A percentile compares a stretch with the other conserved stretches of the same genome.
phyloP scores from a whole-genome alignment of 148 eudicot genomes.

The Vaccinium darrowii region DNA sequence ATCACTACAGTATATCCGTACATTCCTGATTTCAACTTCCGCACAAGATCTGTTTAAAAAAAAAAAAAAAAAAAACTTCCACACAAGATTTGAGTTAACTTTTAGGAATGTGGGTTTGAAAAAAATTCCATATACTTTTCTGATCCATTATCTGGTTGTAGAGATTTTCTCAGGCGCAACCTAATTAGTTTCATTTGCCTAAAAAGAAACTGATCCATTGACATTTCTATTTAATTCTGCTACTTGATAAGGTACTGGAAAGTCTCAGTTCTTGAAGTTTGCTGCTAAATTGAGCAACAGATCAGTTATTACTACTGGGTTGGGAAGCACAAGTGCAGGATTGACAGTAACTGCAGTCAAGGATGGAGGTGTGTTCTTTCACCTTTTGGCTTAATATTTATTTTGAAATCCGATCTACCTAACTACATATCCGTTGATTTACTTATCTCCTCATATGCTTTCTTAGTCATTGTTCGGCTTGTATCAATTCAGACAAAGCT shows the following conservation, averaged over 20 bases:
- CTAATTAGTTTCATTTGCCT: background rate
- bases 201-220: background rate
- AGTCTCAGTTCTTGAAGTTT: slow-evolving; percentile 87
- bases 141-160: background rate
- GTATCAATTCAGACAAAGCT: background rate
- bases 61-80: too few relatives aligned
- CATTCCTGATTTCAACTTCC: background rate
- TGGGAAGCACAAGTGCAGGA: slow-evolving; percentile 98
- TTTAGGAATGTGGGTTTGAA: background rate
- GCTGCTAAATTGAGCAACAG: slow-evolving; percentile 88
- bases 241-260: slow-evolving; percentile 59
- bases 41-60: background rate
- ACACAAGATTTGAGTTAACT: background rate
- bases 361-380: slow-evolving; percentile 56
- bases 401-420: background rate
- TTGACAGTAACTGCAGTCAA: slow-evolving; percentile 95
- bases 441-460: background rate
- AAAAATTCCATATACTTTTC: background rate
- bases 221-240: background rate
- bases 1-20: background rate
- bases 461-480: background rate
- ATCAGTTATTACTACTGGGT: slow-evolving; percentile 89
- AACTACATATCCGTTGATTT: background rate
- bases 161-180: background rate
- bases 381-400: background rate